Base-by-base conservation (phyloP, 164 flowering plant genomes). In the Taxillus chinensis region DNA sequence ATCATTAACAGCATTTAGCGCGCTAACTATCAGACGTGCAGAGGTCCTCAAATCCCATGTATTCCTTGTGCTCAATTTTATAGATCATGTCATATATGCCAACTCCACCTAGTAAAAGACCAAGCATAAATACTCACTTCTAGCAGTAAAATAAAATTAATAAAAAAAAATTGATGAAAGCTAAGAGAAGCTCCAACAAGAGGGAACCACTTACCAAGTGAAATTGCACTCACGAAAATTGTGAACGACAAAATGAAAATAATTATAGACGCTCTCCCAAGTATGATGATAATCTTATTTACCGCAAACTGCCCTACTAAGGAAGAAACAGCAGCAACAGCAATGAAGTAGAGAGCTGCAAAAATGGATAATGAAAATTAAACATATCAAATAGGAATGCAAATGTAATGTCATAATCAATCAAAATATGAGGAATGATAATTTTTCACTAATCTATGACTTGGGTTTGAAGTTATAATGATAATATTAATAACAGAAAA, bases 31-130 rank as follows among this genome's bases (percentile, higher is more conserved):
- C 27, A 27, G 27, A 27, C 27, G 68, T 56, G 63, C 81, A 78
- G 37, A 78, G 58, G 61, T 66, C 57, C 39, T 74, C 78, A 53
- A 78, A 78, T 42, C 81, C 81, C 81, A 78, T 75, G 69, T 75
- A 75, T 27, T 59, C 71, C 49, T 73, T 61, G 5, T 55, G 39
- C 59, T 74, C 71, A 38, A 73, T 70, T 43, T 63, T 62, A 9
- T 64, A 46, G 9, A 77, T 49, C 64, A 70, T 77, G 43, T 72
- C 37, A 6, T 52, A 60, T 46, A 78, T 61, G 46, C 81, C 81
- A 45, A 78, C 69, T 11, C 78, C 81, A 60, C 81, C 81, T 78
- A 70, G 64, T 49, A 49, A 57, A 39, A 43, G 37, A 53, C 8
- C 11, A 48, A 39, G 49, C 43, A 41, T 55, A 51, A n/a, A 27